Base-by-base conservation (phyloP, 2,329 filamentous ascomycete species). In the Colletotrichum sp. region DNA sequence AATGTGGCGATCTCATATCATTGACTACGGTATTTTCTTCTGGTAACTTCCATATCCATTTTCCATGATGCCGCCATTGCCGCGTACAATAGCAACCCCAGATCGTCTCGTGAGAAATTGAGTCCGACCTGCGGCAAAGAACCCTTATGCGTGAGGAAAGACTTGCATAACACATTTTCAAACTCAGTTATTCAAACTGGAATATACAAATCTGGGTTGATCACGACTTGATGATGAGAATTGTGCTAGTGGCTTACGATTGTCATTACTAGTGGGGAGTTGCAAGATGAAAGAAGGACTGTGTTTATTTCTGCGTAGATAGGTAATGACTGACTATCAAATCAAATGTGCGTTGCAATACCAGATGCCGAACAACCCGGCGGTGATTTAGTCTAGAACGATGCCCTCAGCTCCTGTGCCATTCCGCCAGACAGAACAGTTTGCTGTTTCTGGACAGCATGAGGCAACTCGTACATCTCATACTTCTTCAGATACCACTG, bases 141-240 rank as follows among this genome's bases (percentile, higher is more conserved):
- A n/a, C 10, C 5, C 16, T n/a, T 43, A n/a, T 43, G 16, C 38
- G n/a, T 0, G 38, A 1, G 38, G 0, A 0, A 18, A 5, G 0
- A 38, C 36, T 36, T 16, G 15, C 34, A 36, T 18, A 38, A 38
- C 5, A 38, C 8, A 38, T 38, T 38, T 38, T 0, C 36, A 38
- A 4, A 38, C 36, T 38, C 36, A 18, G 5, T 38, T 38, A 18
- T 38, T 18, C 38, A 43, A 43, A 43, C 3, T 6, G 16, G 0
- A n/a, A n/a, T n/a, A n/a, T n/a, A n/a, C n/a, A n/a, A n/a, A n/a
- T n/a, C n/a, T n/a, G n/a, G n/a, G n/a, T n/a, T n/a, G n/a, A n/a
- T n/a, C n/a, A n/a, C n/a, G n/a, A n/a, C 16, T 43, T n/a, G 38
- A n/a, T n/a, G 38, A 10, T 43, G 5, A 43, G 0, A 43, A n/a